phyloP scores from a whole-genome alignment of 441 rosid species.

The Pelargonium citronellum region DNA sequence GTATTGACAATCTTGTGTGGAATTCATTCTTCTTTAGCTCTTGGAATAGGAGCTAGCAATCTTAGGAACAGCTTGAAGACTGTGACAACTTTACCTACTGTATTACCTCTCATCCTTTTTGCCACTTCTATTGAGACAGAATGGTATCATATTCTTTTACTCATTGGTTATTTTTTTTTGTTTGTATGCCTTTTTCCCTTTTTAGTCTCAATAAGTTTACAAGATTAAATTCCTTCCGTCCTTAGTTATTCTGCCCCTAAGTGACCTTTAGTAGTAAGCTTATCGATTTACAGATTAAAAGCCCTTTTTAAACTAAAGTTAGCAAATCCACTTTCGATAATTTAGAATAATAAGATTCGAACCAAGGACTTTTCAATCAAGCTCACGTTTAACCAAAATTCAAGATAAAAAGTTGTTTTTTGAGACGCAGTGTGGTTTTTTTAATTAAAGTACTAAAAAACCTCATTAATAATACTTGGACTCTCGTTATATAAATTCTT shows the following conservation, averaged over 20 bases:
- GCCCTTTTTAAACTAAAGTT: neutral
- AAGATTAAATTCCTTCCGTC: neutral
- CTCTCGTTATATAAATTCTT: no score
- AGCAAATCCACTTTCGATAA: neutral
- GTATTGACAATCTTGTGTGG: neutral
- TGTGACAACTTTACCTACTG: neutral
- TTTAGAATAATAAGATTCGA: no score
- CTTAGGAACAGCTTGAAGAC: neutral
- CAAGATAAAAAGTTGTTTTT: no score
- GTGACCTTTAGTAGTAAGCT: no score
- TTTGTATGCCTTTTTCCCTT: neutral
- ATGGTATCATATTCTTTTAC: neutral
- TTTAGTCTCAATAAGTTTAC: neutral
- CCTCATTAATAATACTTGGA: no score
- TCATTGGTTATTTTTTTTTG: neutral
- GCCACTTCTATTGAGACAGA: neutral
- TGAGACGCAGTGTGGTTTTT: no score
- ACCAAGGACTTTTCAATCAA: no score
- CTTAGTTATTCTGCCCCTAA: no score
- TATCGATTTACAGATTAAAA: no score
- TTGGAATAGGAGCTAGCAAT: neutral
- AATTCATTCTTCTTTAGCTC: neutral
- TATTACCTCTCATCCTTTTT: neutral
- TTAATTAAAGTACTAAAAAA: no score
- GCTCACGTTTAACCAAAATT: no score